phyloP scores from a whole-genome alignment of 768 basidiomycete species.

The Suillus variegatus region DNA sequence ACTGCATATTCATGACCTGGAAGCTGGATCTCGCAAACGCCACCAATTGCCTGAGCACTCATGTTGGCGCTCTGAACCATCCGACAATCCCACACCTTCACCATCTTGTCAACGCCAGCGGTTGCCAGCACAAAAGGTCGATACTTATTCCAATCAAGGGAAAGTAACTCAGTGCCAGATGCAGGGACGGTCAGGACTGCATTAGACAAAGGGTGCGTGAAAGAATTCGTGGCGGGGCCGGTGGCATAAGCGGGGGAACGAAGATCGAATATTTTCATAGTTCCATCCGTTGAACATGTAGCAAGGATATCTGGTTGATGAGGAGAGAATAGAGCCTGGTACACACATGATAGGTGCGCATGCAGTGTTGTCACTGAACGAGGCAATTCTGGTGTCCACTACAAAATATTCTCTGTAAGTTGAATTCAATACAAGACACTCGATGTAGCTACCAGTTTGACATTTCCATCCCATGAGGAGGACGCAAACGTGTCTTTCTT shows the following conservation, averaged over 20 bases:
- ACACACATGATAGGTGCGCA: constrained; percentile 84
- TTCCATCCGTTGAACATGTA: constrained; percentile 86
- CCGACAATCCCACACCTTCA: constrained; percentile 85
- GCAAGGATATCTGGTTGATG: constrained; percentile 82
- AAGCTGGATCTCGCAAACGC: constrained; percentile 67
- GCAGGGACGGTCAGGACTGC: constrained; percentile 79
- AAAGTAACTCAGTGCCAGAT: constrained; percentile 74
- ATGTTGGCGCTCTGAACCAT: constrained; percentile 65
- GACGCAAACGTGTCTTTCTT: constrained; percentile 87
- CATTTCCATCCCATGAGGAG: constrained; percentile 88
- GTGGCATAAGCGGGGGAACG: constrained; percentile 61
- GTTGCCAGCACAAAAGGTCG: constrained; percentile 75
- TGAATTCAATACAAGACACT: neutral
- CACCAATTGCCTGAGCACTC: constrained; percentile 59
- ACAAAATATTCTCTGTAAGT: neutral
- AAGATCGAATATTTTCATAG: constrained; percentile 80
- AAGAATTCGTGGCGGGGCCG: constrained; percentile 52
- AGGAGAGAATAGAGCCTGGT: constrained; percentile 90
- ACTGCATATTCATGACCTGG: constrained; percentile 90
- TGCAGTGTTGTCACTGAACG: constrained; percentile 80
- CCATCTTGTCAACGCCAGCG: constrained; percentile 74
- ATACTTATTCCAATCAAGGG: constrained; percentile 94
- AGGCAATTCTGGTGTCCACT: constrained; percentile 89
- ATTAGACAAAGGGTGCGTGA: constrained; percentile 67
- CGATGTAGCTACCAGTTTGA: constrained; percentile 74